phyloP scores from a whole-genome alignment of 345 rosid genomes.

The Noccaea bulbosa region DNA sequence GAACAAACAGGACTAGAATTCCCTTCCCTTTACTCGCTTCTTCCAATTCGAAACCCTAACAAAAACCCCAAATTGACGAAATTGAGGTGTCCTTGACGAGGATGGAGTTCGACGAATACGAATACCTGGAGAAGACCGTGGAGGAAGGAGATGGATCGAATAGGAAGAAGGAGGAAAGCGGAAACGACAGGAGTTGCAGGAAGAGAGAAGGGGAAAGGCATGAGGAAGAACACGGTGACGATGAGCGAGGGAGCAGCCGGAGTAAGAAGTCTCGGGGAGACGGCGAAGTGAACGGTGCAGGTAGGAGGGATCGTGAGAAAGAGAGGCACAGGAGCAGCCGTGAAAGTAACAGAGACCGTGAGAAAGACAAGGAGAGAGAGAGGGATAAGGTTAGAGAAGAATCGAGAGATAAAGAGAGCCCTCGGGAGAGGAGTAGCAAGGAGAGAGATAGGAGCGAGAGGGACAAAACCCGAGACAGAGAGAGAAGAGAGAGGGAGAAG shows the following conservation, averaged over 20 bases:
- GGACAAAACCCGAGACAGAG: constrained; percentile 47
- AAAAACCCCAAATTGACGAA: constrained; percentile 30
- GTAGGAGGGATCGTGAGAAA: constrained; percentile 52
- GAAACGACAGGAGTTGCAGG: constrained; percentile 69
- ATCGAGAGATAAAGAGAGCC: constrained; percentile 53
- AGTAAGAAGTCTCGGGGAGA: constrained; percentile 65
- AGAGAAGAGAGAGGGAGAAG: constrained; percentile 44
- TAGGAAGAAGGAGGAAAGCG: constrained; percentile 52
- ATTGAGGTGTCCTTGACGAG: constrained; percentile 13
- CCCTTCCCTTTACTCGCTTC: constrained; percentile 2
- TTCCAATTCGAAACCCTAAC: constrained; percentile 39
- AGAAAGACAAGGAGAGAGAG: constrained; percentile 47
- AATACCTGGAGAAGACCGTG: constrained; percentile 89
- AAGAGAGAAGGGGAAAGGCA: constrained; percentile 62
- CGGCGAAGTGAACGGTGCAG: constrained; percentile 59
- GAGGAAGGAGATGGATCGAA: constrained; percentile 56
- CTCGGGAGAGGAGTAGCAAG: constrained; percentile 47
- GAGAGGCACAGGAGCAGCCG: constrained; percentile 58
- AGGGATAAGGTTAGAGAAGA: constrained; percentile 49
- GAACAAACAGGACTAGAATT: not conserved
- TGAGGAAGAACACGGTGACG: constrained; percentile 52
- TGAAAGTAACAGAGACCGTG: constrained; percentile 43
- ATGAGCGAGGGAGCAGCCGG: constrained; percentile 50
- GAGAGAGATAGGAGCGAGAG: constrained; percentile 48
- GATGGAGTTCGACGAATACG: constrained; percentile 95